These are phyloP conservation scores for Maudiozyma saulgeensis DNA, from an alignment of 805 yeast genomes.

Conservation along the genomic window DNA sequence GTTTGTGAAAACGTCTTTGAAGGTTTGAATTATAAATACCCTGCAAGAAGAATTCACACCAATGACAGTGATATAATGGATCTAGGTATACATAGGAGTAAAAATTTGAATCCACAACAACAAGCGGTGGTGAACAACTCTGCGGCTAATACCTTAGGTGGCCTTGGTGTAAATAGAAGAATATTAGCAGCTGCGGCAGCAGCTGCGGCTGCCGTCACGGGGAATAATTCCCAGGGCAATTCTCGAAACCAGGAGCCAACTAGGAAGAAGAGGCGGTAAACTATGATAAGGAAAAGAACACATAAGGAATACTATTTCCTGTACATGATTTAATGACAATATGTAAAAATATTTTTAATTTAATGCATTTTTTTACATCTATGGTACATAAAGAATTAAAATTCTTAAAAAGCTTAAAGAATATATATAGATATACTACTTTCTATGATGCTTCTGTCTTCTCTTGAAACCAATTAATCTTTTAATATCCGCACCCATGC, in stretches of 20 bases:
- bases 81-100: conserved; percentile 16
- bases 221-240: conserved; percentile 13
- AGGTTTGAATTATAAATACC: conserved; percentile 64
- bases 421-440: conserved; percentile 5
- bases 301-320: too few species aligned
- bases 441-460: conserved; percentile 46
- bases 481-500: conserved; percentile 46
- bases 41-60: conserved; percentile 75
- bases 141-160: conserved; percentile 23
- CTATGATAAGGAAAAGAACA: background rate
- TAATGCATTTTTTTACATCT: conserved; percentile 1
- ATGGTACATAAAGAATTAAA: background rate
- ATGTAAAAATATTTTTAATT: background rate
- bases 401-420: background rate
- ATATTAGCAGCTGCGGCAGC: conserved; percentile 33
- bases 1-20: conserved; percentile 75
- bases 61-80: conserved; percentile 71
- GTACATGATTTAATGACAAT: background rate
- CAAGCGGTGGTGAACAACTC: conserved; percentile 15
- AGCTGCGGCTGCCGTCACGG: conserved; percentile 31
- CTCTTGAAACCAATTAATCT: conserved; percentile 61
- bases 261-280: conserved; percentile 23
- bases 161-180: conserved; percentile 28
- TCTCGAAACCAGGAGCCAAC: conserved; percentile 19
- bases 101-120: conserved; percentile 14